These are phyloP conservation scores for Stereocaulon alpinum DNA, from an alignment of 495 filamentous ascomycete species.

Conservation along the genomic window DNA sequence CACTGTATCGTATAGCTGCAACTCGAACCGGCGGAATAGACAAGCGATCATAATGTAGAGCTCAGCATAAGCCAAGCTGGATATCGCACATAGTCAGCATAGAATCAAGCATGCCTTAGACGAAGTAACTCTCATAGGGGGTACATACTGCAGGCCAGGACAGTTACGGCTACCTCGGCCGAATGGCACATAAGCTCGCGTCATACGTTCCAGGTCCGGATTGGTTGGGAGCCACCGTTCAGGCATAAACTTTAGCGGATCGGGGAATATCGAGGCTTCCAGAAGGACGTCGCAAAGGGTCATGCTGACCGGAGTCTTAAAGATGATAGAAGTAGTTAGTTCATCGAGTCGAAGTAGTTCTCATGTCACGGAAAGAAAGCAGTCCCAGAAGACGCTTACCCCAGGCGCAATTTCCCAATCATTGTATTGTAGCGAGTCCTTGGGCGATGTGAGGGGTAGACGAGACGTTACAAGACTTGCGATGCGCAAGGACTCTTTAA, in stretches of 20 bases:
- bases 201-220: conserved; percentile 21
- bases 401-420: conserved; percentile 29
- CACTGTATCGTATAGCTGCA: conserved; percentile 31
- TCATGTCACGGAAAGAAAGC: too few species aligned
- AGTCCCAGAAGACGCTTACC: conserved; percentile 13
- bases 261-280: conserved; percentile 38
- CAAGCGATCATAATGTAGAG: conserved; percentile 32
- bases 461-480: conserved; percentile 34
- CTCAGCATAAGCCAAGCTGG: conserved; percentile 35
- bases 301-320: conserved; percentile 35
- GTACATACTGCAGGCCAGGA: conserved; percentile 33
- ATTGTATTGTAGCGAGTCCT: conserved; percentile 31
- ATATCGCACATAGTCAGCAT: conserved; percentile 10
- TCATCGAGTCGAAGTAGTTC: too few species aligned
- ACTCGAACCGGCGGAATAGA: conserved; percentile 31
- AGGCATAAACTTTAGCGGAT: conserved; percentile 38
- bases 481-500: conserved; percentile 22
- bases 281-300: conserved; percentile 36
- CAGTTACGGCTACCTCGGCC: conserved; percentile 35
- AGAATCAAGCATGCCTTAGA: conserved; percentile 2
- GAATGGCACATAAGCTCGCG: conserved; percentile 34
- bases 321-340: not conserved
- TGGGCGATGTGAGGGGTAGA: conserved; percentile 33
- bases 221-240: conserved; percentile 38
- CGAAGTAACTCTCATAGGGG: too few species aligned